Conservation (phyloP, 768 basidiomycete species). For the Sarcodon sp. region DNA sequence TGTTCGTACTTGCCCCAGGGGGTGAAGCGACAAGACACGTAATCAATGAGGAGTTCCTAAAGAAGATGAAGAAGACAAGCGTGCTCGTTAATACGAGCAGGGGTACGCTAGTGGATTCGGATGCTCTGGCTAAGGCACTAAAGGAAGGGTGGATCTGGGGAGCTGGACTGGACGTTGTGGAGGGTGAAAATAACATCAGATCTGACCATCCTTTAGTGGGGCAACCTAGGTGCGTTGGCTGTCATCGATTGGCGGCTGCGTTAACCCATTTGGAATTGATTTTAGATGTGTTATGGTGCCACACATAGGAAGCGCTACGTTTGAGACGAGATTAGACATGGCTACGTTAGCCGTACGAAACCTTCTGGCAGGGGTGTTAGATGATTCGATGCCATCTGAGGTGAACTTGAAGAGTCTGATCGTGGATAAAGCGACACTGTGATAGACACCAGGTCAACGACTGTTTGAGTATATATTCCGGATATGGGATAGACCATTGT, state of each 20-base stretch:
- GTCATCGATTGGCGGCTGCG: not conserved
- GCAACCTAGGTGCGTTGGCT: constrained; percentile 42
- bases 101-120: constrained; percentile 83
- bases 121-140: constrained; percentile 76
- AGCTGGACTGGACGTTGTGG: constrained; percentile 89
- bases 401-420: constrained; percentile 11
- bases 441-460: too few species aligned
- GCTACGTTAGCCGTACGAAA: constrained; percentile 64
- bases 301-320: constrained; percentile 85
- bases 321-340: constrained; percentile 78
- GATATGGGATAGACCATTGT: too few species aligned
- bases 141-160: constrained; percentile 74
- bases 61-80: constrained; percentile 73
- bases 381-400: constrained; percentile 41
- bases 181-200: constrained; percentile 74
- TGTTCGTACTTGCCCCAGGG: constrained; percentile 78
- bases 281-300: constrained; percentile 71
- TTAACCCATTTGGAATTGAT: not conserved
- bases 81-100: constrained; percentile 80
- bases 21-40: constrained; percentile 59
- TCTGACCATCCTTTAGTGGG: constrained; percentile 71
- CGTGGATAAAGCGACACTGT: too few species aligned
- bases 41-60: constrained; percentile 58
- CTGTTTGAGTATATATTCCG: too few species aligned
- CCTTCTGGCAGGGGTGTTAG: constrained; percentile 42